phyloP scores from a whole-genome alignment of 2,329 filamentous ascomycete species.

The Pseudogymnoascus sp. region DNA sequence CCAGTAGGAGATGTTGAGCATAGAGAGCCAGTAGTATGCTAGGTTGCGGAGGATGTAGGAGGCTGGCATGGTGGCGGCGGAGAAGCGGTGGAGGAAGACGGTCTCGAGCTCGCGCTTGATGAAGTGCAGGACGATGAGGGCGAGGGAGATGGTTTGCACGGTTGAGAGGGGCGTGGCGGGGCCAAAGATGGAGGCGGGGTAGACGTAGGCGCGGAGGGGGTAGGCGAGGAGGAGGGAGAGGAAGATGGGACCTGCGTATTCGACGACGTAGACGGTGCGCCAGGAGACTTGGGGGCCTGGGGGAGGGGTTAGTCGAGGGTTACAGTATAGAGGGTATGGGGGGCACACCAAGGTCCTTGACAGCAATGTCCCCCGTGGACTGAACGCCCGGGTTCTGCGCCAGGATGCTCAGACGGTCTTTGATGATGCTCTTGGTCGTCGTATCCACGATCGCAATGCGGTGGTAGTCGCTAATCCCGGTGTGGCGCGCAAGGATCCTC shows the following conservation, averaged over 20 bases:
- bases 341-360: conserved; percentile 81
- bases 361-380: conserved; percentile 54
- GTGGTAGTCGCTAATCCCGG: conserved; percentile 48
- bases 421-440: conserved; percentile 52
- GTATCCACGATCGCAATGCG: conserved; percentile 56
- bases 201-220: conserved; percentile 63
- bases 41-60: conserved; percentile 92
- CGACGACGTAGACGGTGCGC: conserved; percentile 89
- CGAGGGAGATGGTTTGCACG: conserved; percentile 66
- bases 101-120: conserved; percentile 94
- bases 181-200: conserved; percentile 38
- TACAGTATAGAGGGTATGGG: background rate
- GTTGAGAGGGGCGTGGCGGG: conserved; percentile 45
- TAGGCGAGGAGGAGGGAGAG: conserved; percentile 71
- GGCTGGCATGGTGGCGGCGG: conserved; percentile 84
- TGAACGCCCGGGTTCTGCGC: conserved; percentile 40
- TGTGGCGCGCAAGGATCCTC: conserved; percentile 42
- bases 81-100: conserved; percentile 90
- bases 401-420: conserved; percentile 50
- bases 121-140: conserved; percentile 75
- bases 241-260: conserved; percentile 86
- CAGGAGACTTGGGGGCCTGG: conserved; percentile 81
- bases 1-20: conserved; percentile 73
- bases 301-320: conserved; percentile 18
- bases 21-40: conserved; percentile 88